Base-by-base conservation (phyloP, 768 basidiomycete genomes). In the Sistotremastrum suecicum region DNA sequence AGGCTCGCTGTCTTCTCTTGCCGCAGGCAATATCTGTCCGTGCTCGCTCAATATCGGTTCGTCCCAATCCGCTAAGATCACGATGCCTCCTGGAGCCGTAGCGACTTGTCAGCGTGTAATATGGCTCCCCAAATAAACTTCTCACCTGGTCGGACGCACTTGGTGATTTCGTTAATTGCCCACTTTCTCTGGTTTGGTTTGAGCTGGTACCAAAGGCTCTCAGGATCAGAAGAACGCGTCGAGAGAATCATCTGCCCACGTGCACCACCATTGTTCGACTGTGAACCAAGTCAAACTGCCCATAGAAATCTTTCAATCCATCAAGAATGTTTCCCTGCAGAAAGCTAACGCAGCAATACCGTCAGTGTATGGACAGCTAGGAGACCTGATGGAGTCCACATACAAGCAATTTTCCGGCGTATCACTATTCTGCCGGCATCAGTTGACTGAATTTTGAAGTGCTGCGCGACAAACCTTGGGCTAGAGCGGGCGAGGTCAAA, bases 201-300 rank as follows among this genome's bases (percentile, higher is more conserved):
- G 20, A 20, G 20, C 20, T 20, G 20, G 20, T 1, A 20, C 20
- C 20, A 20, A 20, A 20, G 20, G 20, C 20, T 20, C 20, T 20
- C 20, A 20, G 20, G 20, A 20, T 20, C 20, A 20, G 20, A 20
- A 20, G 20, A 20, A 20, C 20, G 20, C 20, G 20, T 20, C 20
- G 20, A 20, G 20, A 20, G 20, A 20, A 20, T 20, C 20, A 20
- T 20, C 20, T 20, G 20, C 58, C 41, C 37, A 58, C 59, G 49
- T 58, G 54, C 39, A 53, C 55, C n/a, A 52, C 51, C 20, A 60
- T 54, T 48, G 52, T 53, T 6, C 60, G 59, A 48, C 58, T 56
- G 50, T 61, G 59, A 8, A 60, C 47, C 35, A 61, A 44, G 45
- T 54, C 54, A 37, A 56, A 60, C 41, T 50, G 47, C 3, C 44